Base-by-base conservation (phyloP, 2,329 filamentous ascomycete species). In the Penicillium aurantiogriseum region DNA sequence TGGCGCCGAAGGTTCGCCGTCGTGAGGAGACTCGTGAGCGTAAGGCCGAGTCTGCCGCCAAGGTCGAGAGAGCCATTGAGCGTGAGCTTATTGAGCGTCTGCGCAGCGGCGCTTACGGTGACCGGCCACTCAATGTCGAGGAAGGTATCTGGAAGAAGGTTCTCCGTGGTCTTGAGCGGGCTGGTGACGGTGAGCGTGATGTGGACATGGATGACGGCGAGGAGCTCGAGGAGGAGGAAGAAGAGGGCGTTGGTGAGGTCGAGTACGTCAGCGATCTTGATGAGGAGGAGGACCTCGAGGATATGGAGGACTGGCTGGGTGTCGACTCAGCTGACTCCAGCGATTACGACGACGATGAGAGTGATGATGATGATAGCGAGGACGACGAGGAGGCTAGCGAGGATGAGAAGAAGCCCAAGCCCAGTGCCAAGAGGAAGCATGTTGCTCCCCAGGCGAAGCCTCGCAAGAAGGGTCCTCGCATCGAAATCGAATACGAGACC, bases 121-220 rank as follows among this genome's bases (percentile, higher is more conserved):
- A 97, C 68, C 86, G 91, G 72, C 94, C 94, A 42, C 81, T 99
- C 64, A 99, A 99, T 72, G 92, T 96, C 51, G 94, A 95, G 75
- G 92, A 97, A 74, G 83, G 85, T 15, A 91, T 99, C 60, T 99
- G 94, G 94, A 95, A 95, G 84, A 96, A 92, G 83, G 94, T 99
- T 8, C 85, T 99, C 67, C 87, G 88, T 60, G 91, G 91, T 4
- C 82, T 99, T 76, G 94, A 99, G 83, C 85, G 89, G 66, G 88
- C 89, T 67, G 92, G 93, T 58, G 87, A 95, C 69, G 93, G 89
- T 44, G 81, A 85, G 63, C 82, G 91, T 54, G 93, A 97, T 73
- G 86, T 92, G 77, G 93, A 97, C 74, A 76, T 94, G 73, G 93
- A 97, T 73, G 87, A 92, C 66, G 93, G 92, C 10, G 86, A 95